Percentiles rank a stretch among this genome's conserved stretches.
These are phyloP conservation scores for Sugiyamaella xylanicola DNA, from an alignment of 1,139 yeast species.

Conservation along the genomic window DNA sequence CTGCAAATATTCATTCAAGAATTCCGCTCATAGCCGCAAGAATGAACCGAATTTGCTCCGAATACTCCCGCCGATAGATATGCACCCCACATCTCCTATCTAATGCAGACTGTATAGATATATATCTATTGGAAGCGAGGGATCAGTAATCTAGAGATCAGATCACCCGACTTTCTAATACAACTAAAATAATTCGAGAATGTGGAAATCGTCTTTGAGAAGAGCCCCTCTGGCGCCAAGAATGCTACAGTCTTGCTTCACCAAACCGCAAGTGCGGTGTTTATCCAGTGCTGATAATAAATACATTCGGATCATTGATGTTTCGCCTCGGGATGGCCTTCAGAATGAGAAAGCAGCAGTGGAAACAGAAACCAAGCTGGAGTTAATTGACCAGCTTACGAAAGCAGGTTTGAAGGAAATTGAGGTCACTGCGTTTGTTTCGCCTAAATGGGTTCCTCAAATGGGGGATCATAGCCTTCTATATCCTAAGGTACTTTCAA, in stretches of 20 bases:
- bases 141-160: background rate
- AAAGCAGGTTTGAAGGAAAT: constrained; percentile 38
- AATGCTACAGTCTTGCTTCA: background rate
- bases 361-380: constrained; percentile 39
- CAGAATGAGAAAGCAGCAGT: constrained; percentile 41
- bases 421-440: constrained; percentile 43
- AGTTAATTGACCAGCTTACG: constrained; percentile 39
- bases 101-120: background rate
- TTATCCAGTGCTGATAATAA: constrained; percentile 14
- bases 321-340: constrained; percentile 44
- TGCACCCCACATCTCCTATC: background rate
- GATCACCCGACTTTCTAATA: background rate
- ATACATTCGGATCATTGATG: constrained; percentile 39
- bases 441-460: constrained; percentile 46
- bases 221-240: background rate
- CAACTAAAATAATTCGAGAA: background rate
- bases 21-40: too few species aligned
- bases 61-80: background rate
- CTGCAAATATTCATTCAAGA: too few species aligned
- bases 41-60: constrained; percentile 1
- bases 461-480: constrained; percentile 38
- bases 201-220: background rate
- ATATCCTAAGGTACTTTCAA: constrained; percentile 29
- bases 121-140: background rate
- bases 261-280: too few species aligned